These are phyloP conservation scores for Rhynchosporium agropyri DNA, from an alignment of 2,329 filamentous ascomycete species.

Conservation along the genomic window DNA sequence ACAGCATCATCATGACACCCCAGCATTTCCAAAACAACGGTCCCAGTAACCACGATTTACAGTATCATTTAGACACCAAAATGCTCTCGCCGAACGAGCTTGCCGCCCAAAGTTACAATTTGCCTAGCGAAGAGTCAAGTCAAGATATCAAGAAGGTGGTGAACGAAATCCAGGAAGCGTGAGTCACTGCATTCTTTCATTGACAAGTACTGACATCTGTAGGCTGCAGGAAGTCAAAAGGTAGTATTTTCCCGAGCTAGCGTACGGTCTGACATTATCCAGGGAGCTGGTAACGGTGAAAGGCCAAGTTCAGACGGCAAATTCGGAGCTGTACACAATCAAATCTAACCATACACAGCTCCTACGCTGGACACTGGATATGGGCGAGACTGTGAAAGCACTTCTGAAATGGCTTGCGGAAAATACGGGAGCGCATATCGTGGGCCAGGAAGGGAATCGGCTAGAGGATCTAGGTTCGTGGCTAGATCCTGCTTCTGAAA, in stretches of 20 bases:
- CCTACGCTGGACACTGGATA: neutral
- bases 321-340: neutral
- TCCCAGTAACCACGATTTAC: neutral
- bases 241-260: constrained; percentile 1
- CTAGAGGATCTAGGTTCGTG: neutral
- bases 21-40: neutral
- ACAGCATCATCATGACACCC: neutral
- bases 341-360: constrained; percentile 1
- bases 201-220: neutral
- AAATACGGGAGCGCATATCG: constrained; percentile 1
- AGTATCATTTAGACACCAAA: neutral
- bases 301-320: neutral
- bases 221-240: constrained; percentile 4
- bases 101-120: neutral
- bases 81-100: constrained; percentile 1
- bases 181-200: neutral
- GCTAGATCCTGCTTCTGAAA: neutral
- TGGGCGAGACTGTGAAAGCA: neutral
- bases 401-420: constrained; percentile 4
- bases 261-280: neutral
- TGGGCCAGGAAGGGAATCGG: neutral
- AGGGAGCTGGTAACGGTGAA: neutral
- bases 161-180: constrained; percentile 1
- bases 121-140: neutral
- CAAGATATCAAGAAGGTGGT: neutral